Conservation (phyloP, 2,329 filamentous ascomycete genomes). For the Colletotrichum orchidophilum region DNA sequence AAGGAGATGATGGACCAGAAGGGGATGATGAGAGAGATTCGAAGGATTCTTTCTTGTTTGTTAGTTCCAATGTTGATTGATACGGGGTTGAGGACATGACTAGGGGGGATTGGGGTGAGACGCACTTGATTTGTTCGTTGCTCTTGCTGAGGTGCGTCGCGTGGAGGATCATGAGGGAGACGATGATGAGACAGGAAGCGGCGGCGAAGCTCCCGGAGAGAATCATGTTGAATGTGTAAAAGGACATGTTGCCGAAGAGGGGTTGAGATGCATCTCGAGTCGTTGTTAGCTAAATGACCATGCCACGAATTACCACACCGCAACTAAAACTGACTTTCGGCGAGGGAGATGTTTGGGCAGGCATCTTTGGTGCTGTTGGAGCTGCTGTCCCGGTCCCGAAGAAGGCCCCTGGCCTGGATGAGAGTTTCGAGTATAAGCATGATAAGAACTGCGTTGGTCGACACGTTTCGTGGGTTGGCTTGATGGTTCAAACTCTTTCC, state of each 20-base stretch:
- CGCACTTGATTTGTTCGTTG: constrained; percentile 51
- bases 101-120: not conserved
- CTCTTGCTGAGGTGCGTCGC: constrained; percentile 51
- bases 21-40: constrained; percentile 49
- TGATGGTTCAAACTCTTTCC: not conserved
- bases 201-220: constrained; percentile 46
- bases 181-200: constrained; percentile 42
- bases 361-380: not conserved
- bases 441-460: too few species aligned
- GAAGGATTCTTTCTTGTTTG: constrained; percentile 45
- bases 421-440: not conserved
- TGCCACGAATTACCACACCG: too few species aligned
- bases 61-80: not conserved
- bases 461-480: too few species aligned
- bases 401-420: not conserved
- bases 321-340: constrained; percentile 1
- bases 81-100: too few species aligned
- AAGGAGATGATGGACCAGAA: constrained; percentile 50
- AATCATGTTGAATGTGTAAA: constrained; percentile 45
- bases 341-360: constrained; percentile 18
- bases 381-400: not conserved
- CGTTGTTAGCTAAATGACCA: not conserved
- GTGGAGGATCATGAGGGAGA: constrained; percentile 45
- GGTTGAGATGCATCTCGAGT: not conserved
- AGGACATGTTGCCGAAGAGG: constrained; percentile 24